Base-by-base conservation (phyloP, 1,284 basidiomycete species). In the Fomitopsis palustris region DNA sequence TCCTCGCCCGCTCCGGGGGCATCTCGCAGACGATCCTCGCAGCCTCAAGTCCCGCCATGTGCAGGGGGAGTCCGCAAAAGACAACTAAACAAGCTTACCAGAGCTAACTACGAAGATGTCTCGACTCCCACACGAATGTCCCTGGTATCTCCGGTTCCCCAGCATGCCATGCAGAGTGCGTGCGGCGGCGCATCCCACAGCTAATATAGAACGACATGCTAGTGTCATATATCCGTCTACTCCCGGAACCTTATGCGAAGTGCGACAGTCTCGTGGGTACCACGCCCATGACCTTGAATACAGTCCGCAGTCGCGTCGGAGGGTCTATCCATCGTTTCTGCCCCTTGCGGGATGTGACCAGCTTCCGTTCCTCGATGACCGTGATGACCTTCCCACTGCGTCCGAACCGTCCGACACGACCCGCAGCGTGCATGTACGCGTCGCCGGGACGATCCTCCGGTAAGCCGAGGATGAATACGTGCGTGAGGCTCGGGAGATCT, bases 331-430 rank as follows among this genome's bases (percentile, higher is more conserved):
- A 61, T 38, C 53, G 57, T 53, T 52, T 61, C 65, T 72, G 70
- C 38, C 68, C 71, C 8, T 72, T 70, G 56, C 67, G 72, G 52
- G 42, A 55, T 54, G 65, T 65, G 29, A 64, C 64, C 41, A 72
- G 73, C 42, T 64, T 62, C 55, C 62, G 69, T 58, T 75, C 74
- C 54, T 80, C 77, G 41, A 90, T 67, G 25, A 90, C 74, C 33
- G 77, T 83, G 55, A 92, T 75, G 56, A 89, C 87, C 69, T 82
- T 84, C 19, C 88, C 87, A 39, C 71, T 74, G 54, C 80, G 75
- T 45, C 87, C 86, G 68, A 90, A 88, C 56, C 90, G 80, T 16
- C 89, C 88, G 7, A 88, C 87, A 16, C 90, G 84, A n/a, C 90
- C 90, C 2, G 87, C 84, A 56, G 87, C 73, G 65, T 92, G 90